These are phyloP conservation scores for Plectosphaerella sp. DNA, from an alignment of 2,329 filamentous ascomycete species.

Conservation along the genomic window DNA sequence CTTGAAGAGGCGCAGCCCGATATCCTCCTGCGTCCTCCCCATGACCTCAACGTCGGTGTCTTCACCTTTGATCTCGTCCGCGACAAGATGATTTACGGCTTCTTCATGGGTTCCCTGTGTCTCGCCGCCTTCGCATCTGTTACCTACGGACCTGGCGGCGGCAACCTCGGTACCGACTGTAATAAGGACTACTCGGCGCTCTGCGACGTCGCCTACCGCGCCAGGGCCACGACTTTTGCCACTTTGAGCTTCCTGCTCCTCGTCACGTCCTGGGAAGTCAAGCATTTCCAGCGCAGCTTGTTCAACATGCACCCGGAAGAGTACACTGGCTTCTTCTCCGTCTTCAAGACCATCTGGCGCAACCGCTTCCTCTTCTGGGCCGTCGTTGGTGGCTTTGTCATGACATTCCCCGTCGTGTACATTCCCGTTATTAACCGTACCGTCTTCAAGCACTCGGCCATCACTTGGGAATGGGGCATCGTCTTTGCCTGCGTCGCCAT, in stretches of 20 bases:
- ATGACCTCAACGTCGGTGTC: slow-evolving; percentile 53
- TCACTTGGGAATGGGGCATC: slow-evolving; percentile 70
- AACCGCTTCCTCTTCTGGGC: slow-evolving; percentile 66
- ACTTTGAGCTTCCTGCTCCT: slow-evolving; percentile 65
- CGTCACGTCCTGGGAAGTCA: slow-evolving; percentile 69
- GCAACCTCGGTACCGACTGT: slow-evolving; percentile 49
- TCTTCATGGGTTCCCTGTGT: slow-evolving; percentile 59
- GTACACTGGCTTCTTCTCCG: slow-evolving; percentile 42
- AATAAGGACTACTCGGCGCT: slow-evolving; percentile 46
- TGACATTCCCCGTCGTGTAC: slow-evolving; percentile 61
- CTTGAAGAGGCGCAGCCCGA: slow-evolving; percentile 66
- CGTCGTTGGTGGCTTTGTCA: slow-evolving; percentile 54
- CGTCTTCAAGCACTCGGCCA: slow-evolving; percentile 66
- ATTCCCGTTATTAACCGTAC: slow-evolving; percentile 60
- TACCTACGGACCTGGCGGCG: slow-evolving; percentile 47
- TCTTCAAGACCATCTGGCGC: slow-evolving; percentile 59
- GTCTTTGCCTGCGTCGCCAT: slow-evolving; percentile 54
- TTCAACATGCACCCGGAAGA: slow-evolving; percentile 60
- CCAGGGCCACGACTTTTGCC: slow-evolving; percentile 65
- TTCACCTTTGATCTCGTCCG: slow-evolving; percentile 62
- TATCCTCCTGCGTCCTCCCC: slow-evolving; percentile 62
- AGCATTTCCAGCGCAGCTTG: slow-evolving; percentile 64
- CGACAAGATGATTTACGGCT: slow-evolving; percentile 63
- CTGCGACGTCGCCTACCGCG: slow-evolving; percentile 58
- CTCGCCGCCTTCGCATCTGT: slow-evolving; percentile 58